These are phyloP conservation scores for Chimonanthus praecox DNA, from an alignment of 164 flowering plant species.

Conservation along the genomic window DNA sequence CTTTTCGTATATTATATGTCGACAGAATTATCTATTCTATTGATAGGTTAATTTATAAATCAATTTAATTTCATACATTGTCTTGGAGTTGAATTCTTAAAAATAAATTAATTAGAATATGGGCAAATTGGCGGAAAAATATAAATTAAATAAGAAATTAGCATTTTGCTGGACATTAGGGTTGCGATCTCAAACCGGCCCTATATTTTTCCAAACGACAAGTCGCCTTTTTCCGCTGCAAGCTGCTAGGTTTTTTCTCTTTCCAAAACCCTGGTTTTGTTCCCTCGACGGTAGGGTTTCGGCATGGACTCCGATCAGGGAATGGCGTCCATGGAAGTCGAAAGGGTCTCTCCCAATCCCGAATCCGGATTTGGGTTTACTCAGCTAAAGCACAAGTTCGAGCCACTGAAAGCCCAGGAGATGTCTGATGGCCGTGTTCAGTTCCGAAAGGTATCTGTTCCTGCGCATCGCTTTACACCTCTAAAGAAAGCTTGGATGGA, in stretches of 20 bases:
- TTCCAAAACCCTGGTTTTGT: background rate
- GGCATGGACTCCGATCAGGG: background rate
- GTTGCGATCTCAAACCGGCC: too few species aligned
- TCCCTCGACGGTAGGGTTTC: background rate
- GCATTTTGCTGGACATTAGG: too few species aligned
- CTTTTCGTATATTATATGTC: too few species aligned
- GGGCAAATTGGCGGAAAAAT: too few species aligned
- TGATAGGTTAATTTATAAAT: too few species aligned
- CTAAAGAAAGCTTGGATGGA: slow-evolving; percentile 42
- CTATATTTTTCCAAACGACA: too few species aligned
- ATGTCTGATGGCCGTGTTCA: slow-evolving; percentile 15
- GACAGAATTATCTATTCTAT: too few species aligned
- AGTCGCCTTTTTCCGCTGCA: background rate
- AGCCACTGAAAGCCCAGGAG: slow-evolving; percentile 21
- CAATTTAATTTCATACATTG: too few species aligned
- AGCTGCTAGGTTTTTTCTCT: background rate
- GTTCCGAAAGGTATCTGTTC: slow-evolving; percentile 24
- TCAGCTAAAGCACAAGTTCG: slow-evolving; percentile 10
- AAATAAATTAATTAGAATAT: too few species aligned
- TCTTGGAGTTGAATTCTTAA: too few species aligned
- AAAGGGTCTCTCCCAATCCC: background rate
- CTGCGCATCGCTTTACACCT: slow-evolving; percentile 31
- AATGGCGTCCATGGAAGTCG: slow-evolving; percentile 4
- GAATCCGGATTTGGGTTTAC: background rate
- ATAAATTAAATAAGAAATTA: too few species aligned